Evolutionary conservation across 2,329 filamentous ascomycete genomes (phyloP).

Genomic region (Tolypocladium endophyticum): DNA sequence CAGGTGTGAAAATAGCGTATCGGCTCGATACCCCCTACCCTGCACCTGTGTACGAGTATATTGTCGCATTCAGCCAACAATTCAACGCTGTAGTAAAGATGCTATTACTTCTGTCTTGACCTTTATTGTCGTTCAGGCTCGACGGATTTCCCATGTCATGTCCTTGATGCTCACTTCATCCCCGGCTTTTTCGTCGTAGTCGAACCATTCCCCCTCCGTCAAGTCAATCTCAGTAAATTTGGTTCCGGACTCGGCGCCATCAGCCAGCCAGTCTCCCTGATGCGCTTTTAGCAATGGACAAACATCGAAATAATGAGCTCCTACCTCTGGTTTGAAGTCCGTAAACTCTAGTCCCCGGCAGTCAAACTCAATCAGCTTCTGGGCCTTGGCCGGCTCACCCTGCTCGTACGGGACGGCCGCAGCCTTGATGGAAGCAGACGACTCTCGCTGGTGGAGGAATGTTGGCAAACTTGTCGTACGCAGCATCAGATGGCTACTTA

Average conservation of each 20-base stretch:
- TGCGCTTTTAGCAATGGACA: background rate
- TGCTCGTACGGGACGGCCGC: constrained; percentile 63
- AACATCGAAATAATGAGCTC: background rate
- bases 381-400: constrained; percentile 58
- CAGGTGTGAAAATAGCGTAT: background rate
- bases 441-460: constrained; percentile 51
- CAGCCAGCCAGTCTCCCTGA: constrained; percentile 83
- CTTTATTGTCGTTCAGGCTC: constrained; percentile 38
- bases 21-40: background rate
- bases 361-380: constrained; percentile 83
- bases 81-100: background rate
- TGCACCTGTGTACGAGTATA: background rate
- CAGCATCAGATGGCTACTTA: constrained; percentile 23
- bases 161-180: constrained; percentile 92
- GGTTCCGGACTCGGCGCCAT: constrained; percentile 67
- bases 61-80: background rate
- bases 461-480: background rate
- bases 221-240: constrained; percentile 78
- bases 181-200: constrained; percentile 88
- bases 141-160: constrained; percentile 73
- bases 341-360: constrained; percentile 88
- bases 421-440: constrained; percentile 73
- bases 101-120: background rate
- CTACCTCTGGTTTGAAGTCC: constrained; percentile 81
- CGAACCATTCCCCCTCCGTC: constrained; percentile 89